Evolutionary conservation across 257 asterid species (phyloP).

Genomic region (Fraxinus excelsior): DNA sequence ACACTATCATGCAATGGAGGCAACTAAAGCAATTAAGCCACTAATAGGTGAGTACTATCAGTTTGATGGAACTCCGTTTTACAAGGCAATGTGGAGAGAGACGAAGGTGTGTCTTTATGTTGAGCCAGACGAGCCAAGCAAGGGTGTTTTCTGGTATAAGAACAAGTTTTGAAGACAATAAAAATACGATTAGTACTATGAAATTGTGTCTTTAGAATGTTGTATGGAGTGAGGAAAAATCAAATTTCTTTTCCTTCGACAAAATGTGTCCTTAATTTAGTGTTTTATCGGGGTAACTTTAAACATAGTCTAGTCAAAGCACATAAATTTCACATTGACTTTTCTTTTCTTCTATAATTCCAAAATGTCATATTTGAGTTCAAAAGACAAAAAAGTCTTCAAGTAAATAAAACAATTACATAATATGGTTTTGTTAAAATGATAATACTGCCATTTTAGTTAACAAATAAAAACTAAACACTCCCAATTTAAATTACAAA

Average conservation of each 20-base stretch:
- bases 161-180: slow-evolving; percentile 42
- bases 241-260: slow-evolving; percentile 13
- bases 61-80: slow-evolving; percentile 51
- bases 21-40: slow-evolving; percentile 66
- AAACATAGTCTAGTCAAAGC: too few relatives aligned
- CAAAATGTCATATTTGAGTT: too few relatives aligned
- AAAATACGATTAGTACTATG: slow-evolving; percentile 12
- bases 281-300: too few relatives aligned
- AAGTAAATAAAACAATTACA: too few relatives aligned
- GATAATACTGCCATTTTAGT: too few relatives aligned
- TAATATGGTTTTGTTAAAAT: too few relatives aligned
- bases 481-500: too few relatives aligned
- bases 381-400: too few relatives aligned
- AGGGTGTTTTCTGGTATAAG: slow-evolving; percentile 65
- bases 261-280: slow-evolving; percentile 15
- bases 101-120: slow-evolving; percentile 61
- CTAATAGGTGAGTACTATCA: slow-evolving; percentile 61
- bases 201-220: slow-evolving; percentile 7
- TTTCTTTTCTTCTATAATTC: too few relatives aligned
- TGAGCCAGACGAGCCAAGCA: slow-evolving; percentile 50
- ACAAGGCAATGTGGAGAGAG: slow-evolving; percentile 71
- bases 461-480: too few relatives aligned
- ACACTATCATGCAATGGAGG: slow-evolving; percentile 75
- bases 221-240: slow-evolving; percentile 14
- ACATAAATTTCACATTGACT: too few relatives aligned